Conservation (phyloP, 805 yeast genomes). For the Starmerella powellii region DNA sequence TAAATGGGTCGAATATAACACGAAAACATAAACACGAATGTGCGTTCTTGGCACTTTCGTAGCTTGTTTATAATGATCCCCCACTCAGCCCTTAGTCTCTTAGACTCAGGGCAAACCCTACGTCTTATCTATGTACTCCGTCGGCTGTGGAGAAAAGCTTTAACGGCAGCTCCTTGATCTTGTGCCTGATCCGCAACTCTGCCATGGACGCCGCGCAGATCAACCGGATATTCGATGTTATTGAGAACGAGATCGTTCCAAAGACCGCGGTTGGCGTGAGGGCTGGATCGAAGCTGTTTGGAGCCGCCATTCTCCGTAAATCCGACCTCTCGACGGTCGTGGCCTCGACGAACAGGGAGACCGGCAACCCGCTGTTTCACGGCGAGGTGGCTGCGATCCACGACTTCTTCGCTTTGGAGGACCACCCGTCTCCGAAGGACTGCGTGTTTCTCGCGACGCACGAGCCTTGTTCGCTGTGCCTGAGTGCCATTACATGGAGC, state of each 20-base stretch:
- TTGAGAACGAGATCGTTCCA: conserved; percentile 18
- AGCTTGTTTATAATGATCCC: too few species aligned
- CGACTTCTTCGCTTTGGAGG: conserved; percentile 14
- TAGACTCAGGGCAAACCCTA: background rate
- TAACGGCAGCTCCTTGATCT: too few species aligned
- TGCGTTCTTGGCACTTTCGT: too few species aligned
- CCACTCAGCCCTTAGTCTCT: too few species aligned
- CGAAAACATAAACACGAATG: background rate
- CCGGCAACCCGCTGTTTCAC: conserved; percentile 19
- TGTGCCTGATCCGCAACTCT: too few species aligned
- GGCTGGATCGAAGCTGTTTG: conserved; percentile 19
- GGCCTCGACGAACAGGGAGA: conserved; percentile 18
- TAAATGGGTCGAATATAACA: background rate
- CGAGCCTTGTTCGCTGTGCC: conserved; percentile 23
- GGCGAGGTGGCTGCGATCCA: conserved; percentile 20
- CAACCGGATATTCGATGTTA: conserved; percentile 17
- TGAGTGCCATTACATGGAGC: conserved; percentile 22
- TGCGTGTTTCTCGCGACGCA: conserved; percentile 22
- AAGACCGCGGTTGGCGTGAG: conserved; percentile 14
- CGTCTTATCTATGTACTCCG: background rate
- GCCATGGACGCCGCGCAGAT: conserved; percentile 1
- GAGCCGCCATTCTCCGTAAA: conserved; percentile 21
- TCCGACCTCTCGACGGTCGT: conserved; percentile 17
- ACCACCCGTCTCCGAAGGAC: conserved; percentile 16
- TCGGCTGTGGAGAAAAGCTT: too few species aligned